phyloP scores from a whole-genome alignment of 2,329 filamentous ascomycete genomes.

The Verticillium albo-atrum region DNA sequence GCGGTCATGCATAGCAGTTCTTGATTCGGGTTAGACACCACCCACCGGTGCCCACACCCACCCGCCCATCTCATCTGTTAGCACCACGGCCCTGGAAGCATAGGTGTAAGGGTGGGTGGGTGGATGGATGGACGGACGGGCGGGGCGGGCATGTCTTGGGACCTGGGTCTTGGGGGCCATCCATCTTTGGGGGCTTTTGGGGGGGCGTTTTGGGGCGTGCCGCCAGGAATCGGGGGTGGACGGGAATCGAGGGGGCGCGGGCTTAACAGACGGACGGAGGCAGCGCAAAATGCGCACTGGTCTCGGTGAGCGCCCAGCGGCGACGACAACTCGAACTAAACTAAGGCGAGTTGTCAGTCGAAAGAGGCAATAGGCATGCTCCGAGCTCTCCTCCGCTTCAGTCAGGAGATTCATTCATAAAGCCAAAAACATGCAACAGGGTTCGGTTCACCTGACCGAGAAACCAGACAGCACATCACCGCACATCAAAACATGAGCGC shows the following conservation, averaged over 20 bases:
- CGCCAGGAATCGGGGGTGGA: constrained; percentile 1
- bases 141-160: constrained; percentile 3
- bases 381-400: neutral
- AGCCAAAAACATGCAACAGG: neutral
- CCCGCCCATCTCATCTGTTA: neutral
- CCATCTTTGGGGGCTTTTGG: constrained; percentile 11
- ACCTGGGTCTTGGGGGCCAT: no score
- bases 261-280: neutral
- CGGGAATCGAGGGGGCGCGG: neutral
- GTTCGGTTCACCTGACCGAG: neutral
- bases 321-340: neutral
- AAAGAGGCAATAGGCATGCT: neutral
- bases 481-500: neutral
- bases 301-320: neutral
- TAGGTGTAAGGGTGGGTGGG: no score
- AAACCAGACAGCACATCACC: neutral
- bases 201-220: constrained; percentile 17
- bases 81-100: constrained; percentile 10
- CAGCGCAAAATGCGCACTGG: neutral
- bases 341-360: neutral
- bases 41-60: neutral
- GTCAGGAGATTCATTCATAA: neutral
- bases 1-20: constrained; percentile 12
- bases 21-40: constrained; percentile 9
- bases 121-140: no score